These are phyloP conservation scores for Tillandsia leiboldiana DNA, from an alignment of 176 grass and related monocot genomes.

Conservation along the genomic window DNA sequence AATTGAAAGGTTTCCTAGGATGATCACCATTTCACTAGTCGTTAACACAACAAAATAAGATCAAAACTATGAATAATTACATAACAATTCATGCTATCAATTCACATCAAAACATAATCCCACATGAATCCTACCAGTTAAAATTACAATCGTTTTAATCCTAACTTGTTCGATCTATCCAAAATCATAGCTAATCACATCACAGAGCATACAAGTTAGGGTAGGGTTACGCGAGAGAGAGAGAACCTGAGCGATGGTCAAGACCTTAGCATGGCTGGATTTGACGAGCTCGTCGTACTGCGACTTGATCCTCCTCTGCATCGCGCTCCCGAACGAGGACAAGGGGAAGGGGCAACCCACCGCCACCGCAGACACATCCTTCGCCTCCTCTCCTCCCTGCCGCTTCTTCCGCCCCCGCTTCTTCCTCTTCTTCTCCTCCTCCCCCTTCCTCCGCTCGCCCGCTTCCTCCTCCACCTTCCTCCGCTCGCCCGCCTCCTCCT, in stretches of 20 bases:
- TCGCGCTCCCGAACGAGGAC: constrained; percentile 44
- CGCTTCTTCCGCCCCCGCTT: constrained; percentile 34
- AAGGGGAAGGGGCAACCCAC: constrained; percentile 49
- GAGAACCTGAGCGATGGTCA: constrained; percentile 61
- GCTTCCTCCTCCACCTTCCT: constrained; percentile 7
- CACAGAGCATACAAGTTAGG: background rate
- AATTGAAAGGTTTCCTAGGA: no score
- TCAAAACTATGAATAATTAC: no score
- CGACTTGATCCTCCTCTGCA: constrained; percentile 62
- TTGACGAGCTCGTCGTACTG: constrained; percentile 74
- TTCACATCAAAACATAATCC: background rate
- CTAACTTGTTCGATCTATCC: no score
- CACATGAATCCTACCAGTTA: no score
- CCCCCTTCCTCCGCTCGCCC: background rate
- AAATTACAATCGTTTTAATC: no score
- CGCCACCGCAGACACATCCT: background rate
- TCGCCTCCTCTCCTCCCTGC: constrained; percentile 23
- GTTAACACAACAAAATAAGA: no score
- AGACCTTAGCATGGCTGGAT: constrained; percentile 44
- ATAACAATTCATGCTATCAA: background rate
- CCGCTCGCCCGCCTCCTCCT: background rate
- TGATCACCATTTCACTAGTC: no score
- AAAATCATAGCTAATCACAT: background rate
- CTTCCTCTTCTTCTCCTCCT: constrained; percentile 15
- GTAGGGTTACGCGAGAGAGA: background rate